Percentiles rank a stretch among this genome's conserved stretches.
These are phyloP conservation scores for Cyberlindnera amylophila DNA, from an alignment of 805 yeast genomes.

Conservation along the genomic window DNA sequence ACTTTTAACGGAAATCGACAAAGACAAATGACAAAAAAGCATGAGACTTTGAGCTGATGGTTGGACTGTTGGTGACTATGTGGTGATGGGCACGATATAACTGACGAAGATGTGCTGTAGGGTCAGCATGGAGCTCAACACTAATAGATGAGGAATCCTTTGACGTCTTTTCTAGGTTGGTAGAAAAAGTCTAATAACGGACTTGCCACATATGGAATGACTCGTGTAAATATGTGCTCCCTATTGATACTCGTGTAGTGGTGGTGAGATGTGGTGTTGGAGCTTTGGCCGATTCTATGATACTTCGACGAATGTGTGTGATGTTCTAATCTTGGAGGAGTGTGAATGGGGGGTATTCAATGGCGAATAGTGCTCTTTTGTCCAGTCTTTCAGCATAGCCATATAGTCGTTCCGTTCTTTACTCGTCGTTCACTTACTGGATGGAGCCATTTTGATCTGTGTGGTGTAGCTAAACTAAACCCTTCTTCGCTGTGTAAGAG, in stretches of 20 bases:
- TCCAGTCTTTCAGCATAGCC: conserved; percentile 5
- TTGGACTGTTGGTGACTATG: no score
- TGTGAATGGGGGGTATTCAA: conserved; percentile 41
- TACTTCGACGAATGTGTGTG: neutral
- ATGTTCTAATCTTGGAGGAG: neutral
- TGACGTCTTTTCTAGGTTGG: no score
- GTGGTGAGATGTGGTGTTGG: no score
- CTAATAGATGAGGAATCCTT: no score
- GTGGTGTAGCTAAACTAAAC: conserved; percentile 6
- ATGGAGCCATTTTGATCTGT: conserved; percentile 42
- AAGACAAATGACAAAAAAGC: neutral
- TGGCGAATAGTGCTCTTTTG: neutral
- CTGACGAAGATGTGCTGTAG: no score
- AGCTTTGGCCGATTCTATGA: no score
- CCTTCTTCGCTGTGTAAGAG: conserved; percentile 9
- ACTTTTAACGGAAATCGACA: neutral
- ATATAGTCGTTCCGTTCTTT: conserved; percentile 1
- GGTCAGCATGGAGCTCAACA: no score
- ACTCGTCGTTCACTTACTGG: conserved; percentile 34
- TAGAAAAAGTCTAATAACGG: no score
- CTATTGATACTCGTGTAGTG: no score
- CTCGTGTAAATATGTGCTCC: no score
- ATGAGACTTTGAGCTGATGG: neutral
- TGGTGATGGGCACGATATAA: no score
- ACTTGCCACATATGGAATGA: no score